Percentiles rank a stretch among this genome's conserved stretches.
Conservation (phyloP, 2,329 filamentous ascomycete species). For the Fusarium sp. region DNA sequence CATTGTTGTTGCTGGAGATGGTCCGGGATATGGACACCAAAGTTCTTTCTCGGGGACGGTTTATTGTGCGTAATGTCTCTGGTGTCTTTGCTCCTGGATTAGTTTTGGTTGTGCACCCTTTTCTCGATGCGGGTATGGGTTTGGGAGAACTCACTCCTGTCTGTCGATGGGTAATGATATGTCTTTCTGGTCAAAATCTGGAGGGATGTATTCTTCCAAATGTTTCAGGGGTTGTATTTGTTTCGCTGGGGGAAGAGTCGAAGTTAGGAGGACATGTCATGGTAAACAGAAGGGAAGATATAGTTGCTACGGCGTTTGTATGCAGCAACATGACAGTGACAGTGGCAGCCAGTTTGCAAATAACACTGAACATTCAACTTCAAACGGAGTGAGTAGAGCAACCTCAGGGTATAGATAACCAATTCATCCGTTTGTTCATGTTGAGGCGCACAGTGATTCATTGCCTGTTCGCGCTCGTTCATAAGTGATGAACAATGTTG, state of each 20-base stretch:
- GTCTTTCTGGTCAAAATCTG: background rate
- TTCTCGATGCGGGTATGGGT: background rate
- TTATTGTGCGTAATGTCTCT: background rate
- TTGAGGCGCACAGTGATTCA: background rate
- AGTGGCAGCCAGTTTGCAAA: conserved; percentile 15
- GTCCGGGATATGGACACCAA: background rate
- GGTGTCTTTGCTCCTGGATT: background rate
- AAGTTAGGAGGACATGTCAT: background rate
- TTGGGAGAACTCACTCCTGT: background rate
- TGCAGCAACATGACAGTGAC: background rate
- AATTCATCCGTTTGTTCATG: background rate
- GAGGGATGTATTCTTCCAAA: background rate
- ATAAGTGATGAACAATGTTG: background rate
- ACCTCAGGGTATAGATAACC: background rate
- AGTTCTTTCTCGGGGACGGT: too few species aligned
- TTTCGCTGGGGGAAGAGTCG: background rate
- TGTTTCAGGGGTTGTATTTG: background rate
- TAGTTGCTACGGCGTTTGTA: background rate
- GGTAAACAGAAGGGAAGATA: background rate
- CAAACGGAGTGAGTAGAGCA: background rate
- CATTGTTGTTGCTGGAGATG: background rate
- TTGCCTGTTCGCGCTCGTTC: background rate
- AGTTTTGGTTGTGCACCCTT: background rate
- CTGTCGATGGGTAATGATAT: background rate
- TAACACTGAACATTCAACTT: background rate